Evolutionary conservation across 352 stramenopile genomes (phyloP).

Genomic region (Plasmopara muralis): DNA sequence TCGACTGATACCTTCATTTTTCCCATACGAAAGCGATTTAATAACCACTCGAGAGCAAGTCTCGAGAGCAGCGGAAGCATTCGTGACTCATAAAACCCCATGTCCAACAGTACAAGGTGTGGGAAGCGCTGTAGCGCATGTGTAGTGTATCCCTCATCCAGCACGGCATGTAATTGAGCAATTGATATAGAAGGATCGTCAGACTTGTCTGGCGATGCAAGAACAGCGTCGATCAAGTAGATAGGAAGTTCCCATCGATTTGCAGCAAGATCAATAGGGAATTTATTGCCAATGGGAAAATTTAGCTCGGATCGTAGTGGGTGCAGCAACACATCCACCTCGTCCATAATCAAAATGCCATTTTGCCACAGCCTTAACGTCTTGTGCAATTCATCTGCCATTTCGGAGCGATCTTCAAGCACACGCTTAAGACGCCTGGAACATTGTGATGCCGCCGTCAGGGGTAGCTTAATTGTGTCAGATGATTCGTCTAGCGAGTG

Average conservation of each 20-base stretch:
- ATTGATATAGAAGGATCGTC: constrained; percentile 21
- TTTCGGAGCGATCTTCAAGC: constrained; percentile 75
- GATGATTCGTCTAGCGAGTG: constrained; percentile 85
- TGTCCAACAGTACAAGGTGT: constrained; percentile 96
- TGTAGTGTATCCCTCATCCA: constrained; percentile 87
- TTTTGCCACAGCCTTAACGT: constrained; percentile 88
- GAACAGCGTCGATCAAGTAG: constrained; percentile 93
- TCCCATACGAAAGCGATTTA: constrained; percentile 87
- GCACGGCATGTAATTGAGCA: constrained; percentile 78
- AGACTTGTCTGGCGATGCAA: constrained; percentile 23
- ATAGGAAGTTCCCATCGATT: constrained; percentile 91
- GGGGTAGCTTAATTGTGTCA: constrained; percentile 56
- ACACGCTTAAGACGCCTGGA: constrained; percentile 57
- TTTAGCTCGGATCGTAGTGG: constrained; percentile 87
- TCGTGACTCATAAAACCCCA: constrained; percentile 91
- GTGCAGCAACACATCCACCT: constrained; percentile 90
- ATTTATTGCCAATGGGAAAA: constrained; percentile 90
- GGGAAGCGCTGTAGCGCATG: constrained; percentile 96
- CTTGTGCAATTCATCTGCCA: constrained; percentile 88
- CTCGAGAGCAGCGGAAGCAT: constrained; percentile 93
- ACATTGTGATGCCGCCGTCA: constrained; percentile 62
- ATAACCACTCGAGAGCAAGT: constrained; percentile 74
- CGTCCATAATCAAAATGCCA: constrained; percentile 91
- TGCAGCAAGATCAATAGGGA: constrained; percentile 83
- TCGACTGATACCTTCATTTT: constrained; percentile 89